A percentile compares a stretch with the other conserved stretches of the same genome.
These are phyloP conservation scores for Annulohypoxylon truncatum DNA, from an alignment of 2,329 filamentous ascomycete genomes.

Conservation along the genomic window DNA sequence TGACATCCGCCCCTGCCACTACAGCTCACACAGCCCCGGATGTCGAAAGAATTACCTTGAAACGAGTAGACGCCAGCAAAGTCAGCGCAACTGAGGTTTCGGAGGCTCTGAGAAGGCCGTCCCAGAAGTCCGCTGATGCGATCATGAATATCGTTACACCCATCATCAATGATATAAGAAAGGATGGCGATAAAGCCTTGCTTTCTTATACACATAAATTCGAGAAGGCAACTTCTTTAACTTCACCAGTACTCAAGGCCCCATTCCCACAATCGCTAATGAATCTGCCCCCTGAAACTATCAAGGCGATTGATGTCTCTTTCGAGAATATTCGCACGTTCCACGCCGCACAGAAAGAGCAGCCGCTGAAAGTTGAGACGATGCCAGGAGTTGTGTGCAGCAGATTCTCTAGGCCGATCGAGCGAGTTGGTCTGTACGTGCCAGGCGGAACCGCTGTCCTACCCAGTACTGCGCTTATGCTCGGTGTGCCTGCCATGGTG, in stretches of 20 bases:
- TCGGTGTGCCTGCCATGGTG: slow-evolving; percentile 97
- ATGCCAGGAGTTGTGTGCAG: slow-evolving; percentile 98
- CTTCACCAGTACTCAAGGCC: slow-evolving; percentile 87
- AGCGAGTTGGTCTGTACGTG: slow-evolving; percentile 95
- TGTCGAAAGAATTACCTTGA: slow-evolving; percentile 79
- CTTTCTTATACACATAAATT: slow-evolving; percentile 98
- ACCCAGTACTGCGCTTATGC: slow-evolving; percentile 96
- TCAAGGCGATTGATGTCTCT: slow-evolving; percentile 90
- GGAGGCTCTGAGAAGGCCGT: slow-evolving; percentile 84
- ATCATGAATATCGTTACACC: slow-evolving; percentile 92
- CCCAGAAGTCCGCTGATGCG: slow-evolving; percentile 92
- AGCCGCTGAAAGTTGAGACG: slow-evolving; percentile 87
- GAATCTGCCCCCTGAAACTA: slow-evolving; percentile 84
- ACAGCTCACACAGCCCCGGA: slow-evolving; percentile 55
- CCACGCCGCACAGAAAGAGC: slow-evolving; percentile 89
- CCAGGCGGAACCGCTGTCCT: slow-evolving; percentile 97
- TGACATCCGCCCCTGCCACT: slow-evolving; percentile 53
- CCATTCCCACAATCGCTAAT: slow-evolving; percentile 89
- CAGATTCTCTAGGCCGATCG: slow-evolving; percentile 91
- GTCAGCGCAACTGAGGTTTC: slow-evolving; percentile 74
- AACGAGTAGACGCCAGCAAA: slow-evolving; percentile 75
- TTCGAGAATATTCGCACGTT: slow-evolving; percentile 96
- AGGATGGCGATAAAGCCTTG: slow-evolving; percentile 86
- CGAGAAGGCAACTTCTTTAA: slow-evolving; percentile 92
- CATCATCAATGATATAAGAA: slow-evolving; percentile 88